Conservation (phyloP, 306 rosid genomes). For the Corylus heterophylla region DNA sequence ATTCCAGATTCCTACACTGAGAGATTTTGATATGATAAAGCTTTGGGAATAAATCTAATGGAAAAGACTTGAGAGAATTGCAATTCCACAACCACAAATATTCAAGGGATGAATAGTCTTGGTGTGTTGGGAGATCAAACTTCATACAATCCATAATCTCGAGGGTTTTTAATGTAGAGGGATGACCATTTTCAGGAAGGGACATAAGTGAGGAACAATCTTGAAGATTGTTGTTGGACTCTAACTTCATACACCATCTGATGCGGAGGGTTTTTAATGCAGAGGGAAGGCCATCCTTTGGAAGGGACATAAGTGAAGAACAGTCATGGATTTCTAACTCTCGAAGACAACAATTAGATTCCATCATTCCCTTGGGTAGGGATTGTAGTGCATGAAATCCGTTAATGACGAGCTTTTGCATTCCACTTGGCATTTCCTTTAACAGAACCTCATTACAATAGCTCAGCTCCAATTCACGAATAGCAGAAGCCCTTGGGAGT, state of each 20-base stretch:
- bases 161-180: too few species aligned
- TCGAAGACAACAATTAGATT: too few species aligned
- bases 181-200: too few species aligned
- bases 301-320: too few species aligned
- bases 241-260: neutral
- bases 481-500: neutral
- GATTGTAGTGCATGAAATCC: neutral
- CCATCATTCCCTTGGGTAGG: too few species aligned
- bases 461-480: neutral
- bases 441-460: too few species aligned
- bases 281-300: too few species aligned
- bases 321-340: too few species aligned
- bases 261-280: too few species aligned
- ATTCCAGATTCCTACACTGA: neutral
- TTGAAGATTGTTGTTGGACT: too few species aligned
- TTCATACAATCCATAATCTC: too few species aligned
- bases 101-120: neutral
- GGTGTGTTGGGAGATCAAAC: neutral
- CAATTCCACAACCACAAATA: rapidly evolving
- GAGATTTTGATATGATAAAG: neutral
- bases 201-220: too few species aligned
- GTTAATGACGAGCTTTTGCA: neutral
- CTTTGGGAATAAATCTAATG: neutral
- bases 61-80: neutral
- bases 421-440: neutral